Conservation (phyloP, 2,329 filamentous ascomycete genomes). For the Monosporascus cannonballus region DNA sequence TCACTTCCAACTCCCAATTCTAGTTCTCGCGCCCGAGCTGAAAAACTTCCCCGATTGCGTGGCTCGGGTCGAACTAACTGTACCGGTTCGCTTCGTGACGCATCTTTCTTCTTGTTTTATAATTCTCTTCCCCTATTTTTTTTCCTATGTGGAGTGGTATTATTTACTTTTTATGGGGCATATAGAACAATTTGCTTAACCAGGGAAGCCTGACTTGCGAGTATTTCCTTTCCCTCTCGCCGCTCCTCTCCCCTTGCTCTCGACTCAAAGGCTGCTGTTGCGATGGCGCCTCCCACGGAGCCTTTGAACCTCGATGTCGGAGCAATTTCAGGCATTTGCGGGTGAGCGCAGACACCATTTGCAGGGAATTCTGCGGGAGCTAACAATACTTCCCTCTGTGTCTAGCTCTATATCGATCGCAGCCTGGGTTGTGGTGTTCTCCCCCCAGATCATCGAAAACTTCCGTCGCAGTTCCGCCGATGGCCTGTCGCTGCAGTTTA, state of each 20-base stretch:
- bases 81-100: too few species aligned
- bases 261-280: constrained; percentile 3
- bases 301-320: constrained; percentile 75
- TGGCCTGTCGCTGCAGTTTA: constrained; percentile 83
- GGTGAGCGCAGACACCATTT: constrained; percentile 40
- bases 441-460: constrained; percentile 93
- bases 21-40: too few species aligned
- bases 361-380: constrained; percentile 1
- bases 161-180: too few species aligned
- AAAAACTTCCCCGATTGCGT: too few species aligned
- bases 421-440: constrained; percentile 97
- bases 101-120: too few species aligned
- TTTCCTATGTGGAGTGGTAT: too few species aligned
- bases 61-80: too few species aligned
- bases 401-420: constrained; percentile 86
- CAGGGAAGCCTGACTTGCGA: too few species aligned
- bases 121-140: too few species aligned
- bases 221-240: too few species aligned
- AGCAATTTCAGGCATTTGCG: constrained; percentile 87
- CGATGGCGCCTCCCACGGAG: constrained; percentile 49
- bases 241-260: background rate
- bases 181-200: too few species aligned
- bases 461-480: constrained; percentile 81
- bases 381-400: constrained; percentile 4
- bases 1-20: too few species aligned